Conservation (phyloP, 306 rosid genomes). For the Begonia peltatifolia region DNA sequence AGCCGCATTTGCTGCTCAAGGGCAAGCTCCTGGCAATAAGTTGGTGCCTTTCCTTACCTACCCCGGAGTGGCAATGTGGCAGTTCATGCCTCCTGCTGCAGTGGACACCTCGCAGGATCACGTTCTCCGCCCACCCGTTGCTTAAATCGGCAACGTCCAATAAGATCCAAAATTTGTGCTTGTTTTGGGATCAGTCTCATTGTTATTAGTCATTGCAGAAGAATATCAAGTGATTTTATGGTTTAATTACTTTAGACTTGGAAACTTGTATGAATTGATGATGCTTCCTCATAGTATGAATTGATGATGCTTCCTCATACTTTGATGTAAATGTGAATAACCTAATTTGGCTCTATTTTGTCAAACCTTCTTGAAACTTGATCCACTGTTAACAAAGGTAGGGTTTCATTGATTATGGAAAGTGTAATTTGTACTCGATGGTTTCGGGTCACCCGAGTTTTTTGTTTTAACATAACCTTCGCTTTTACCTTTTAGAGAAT, state of each 20-base stretch:
- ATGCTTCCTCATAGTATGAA: constrained; percentile 14
- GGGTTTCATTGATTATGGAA: too few relatives aligned
- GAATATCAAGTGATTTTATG: constrained; percentile 38
- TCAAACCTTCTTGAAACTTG: too few relatives aligned
- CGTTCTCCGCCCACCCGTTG: constrained; percentile 93
- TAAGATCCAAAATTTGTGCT: too few relatives aligned
- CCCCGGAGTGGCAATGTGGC: constrained; percentile 98
- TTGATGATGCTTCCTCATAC: too few relatives aligned
- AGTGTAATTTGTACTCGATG: too few relatives aligned
- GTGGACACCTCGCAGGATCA: constrained; percentile 98
- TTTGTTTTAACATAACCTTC: too few relatives aligned
- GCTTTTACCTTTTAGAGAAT: too few relatives aligned
- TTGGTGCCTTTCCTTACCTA: constrained; percentile 73
- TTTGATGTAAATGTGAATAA: constrained; percentile 50
- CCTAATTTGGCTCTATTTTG: constrained; percentile 10
- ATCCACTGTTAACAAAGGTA: too few relatives aligned
- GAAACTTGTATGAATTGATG: constrained; percentile 31
- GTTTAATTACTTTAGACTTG: constrained; percentile 26
- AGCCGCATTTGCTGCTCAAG: constrained; percentile 72
- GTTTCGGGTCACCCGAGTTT: too few relatives aligned
- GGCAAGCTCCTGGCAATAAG: constrained; percentile 80
- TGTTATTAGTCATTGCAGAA: constrained; percentile 15
- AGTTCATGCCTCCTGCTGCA: constrained; percentile 90
- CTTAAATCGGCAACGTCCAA: constrained; percentile 34
- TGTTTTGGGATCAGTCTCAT: too few relatives aligned